These are phyloP conservation scores for Citrus sp. DNA, from an alignment of 345 rosid genomes.

Conservation along the genomic window DNA sequence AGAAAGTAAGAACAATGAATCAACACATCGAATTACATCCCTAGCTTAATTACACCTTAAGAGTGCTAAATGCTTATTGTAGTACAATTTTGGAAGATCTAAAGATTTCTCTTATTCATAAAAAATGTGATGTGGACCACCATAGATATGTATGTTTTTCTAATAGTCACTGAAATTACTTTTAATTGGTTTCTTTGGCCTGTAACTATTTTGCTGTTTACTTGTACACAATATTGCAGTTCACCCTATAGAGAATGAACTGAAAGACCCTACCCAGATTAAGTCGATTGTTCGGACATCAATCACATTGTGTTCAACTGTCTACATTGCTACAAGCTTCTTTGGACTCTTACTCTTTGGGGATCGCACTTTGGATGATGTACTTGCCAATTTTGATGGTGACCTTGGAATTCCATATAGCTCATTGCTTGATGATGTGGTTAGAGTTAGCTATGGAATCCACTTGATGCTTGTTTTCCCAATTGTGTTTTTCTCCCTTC, in stretches of 20 bases:
- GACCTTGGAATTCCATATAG: constrained; percentile 68
- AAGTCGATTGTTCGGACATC: constrained; percentile 54
- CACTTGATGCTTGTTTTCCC: constrained; percentile 80
- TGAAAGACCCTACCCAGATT: constrained; percentile 52
- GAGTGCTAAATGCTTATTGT: not conserved
- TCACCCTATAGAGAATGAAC: constrained; percentile 66
- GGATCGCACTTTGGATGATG: constrained; percentile 53
- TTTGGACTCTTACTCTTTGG: constrained; percentile 70
- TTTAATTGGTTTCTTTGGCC: not conserved
- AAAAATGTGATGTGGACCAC: not conserved
- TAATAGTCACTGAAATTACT: not conserved
- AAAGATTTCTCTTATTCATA: not conserved
- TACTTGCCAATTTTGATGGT: constrained; percentile 69
- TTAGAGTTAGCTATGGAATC: constrained; percentile 59
- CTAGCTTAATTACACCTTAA: not conserved
- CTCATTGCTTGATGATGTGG: constrained; percentile 51
- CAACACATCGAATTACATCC: not conserved
- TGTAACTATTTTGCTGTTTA: constrained; percentile 1
- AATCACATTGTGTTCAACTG: constrained; percentile 48
- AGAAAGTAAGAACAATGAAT: not conserved
- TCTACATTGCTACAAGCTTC: constrained; percentile 65
- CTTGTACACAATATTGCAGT: constrained; percentile 37
- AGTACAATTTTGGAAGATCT: not conserved
- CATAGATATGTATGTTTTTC: not conserved
- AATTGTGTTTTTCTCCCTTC: constrained; percentile 62